Percentiles rank a stretch among this genome's conserved stretches.
Evolutionary conservation across 2,329 filamentous ascomycete species (phyloP).

Genomic region (Cercospora brassicicola): DNA sequence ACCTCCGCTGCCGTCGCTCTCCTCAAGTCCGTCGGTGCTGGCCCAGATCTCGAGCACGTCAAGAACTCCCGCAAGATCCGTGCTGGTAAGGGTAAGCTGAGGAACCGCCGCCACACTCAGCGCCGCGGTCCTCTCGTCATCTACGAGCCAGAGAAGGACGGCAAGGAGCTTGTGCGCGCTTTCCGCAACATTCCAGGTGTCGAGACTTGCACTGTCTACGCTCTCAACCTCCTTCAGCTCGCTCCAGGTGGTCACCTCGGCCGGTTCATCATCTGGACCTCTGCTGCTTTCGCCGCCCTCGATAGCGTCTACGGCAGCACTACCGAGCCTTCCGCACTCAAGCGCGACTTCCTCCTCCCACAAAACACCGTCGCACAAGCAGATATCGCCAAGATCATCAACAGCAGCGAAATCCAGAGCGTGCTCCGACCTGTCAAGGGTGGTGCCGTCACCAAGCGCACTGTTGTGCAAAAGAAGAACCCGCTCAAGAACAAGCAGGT

Average conservation of each 20-base stretch:
- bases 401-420: constrained; percentile 97
- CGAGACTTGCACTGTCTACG: constrained; percentile 90
- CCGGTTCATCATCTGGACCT: constrained; percentile 99
- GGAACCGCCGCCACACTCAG: constrained; percentile 94
- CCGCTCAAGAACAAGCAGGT: constrained; percentile 98
- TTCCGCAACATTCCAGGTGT: constrained; percentile 99
- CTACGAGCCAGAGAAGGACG: constrained; percentile 93
- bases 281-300: constrained; percentile 91
- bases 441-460: constrained; percentile 83
- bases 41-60: constrained; percentile 90
- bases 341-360: constrained; percentile 98
- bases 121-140: constrained; percentile 96
- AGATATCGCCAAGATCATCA: constrained; percentile 96
- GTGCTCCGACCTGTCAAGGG: constrained; percentile 91
- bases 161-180: constrained; percentile 87
- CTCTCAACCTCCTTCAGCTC: constrained; percentile 98
- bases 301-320: constrained; percentile 96
- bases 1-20: constrained; percentile 83
- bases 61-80: constrained; percentile 95
- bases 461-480: constrained; percentile 98
- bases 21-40: constrained; percentile 87
- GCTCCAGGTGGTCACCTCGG: constrained; percentile 98
- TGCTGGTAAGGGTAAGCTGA: constrained; percentile 97
- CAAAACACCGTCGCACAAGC: constrained; percentile 90
- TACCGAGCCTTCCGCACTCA: constrained; percentile 82